These are phyloP conservation scores for Naganishia albida DNA, from an alignment of 1,284 basidiomycete genomes.

Conservation along the genomic window DNA sequence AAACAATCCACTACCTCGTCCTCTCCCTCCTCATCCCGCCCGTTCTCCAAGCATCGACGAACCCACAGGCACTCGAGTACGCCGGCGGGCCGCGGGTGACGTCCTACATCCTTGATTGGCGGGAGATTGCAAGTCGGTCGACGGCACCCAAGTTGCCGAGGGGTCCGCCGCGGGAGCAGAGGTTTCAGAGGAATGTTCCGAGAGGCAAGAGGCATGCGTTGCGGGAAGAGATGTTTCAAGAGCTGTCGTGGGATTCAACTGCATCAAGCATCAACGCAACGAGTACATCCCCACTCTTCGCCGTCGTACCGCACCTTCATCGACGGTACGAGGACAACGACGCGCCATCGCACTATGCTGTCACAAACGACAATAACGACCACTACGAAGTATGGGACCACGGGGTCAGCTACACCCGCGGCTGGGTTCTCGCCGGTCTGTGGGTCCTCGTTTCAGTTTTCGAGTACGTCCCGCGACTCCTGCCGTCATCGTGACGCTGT, in stretches of 20 bases:
- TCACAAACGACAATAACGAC: slow-evolving; percentile 27
- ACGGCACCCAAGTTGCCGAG: slow-evolving; percentile 32
- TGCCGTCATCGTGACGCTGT: not conserved
- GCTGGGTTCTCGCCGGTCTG: slow-evolving; percentile 80
- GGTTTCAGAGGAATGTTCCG: slow-evolving; percentile 27
- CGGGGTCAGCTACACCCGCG: slow-evolving; percentile 68
- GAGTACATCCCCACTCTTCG: not conserved
- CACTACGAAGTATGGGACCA: slow-evolving; percentile 53
- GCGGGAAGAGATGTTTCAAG: no score
- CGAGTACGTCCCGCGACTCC: slow-evolving; percentile 66
- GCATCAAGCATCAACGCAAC: slow-evolving; percentile 7
- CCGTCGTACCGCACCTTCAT: not conserved
- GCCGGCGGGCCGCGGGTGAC: slow-evolving; percentile 61
- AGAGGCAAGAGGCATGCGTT: not conserved
- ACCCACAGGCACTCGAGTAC: slow-evolving; percentile 70
- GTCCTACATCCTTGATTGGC: slow-evolving; percentile 83
- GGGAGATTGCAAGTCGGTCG: slow-evolving; percentile 81
- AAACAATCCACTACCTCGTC: slow-evolving; percentile 87
- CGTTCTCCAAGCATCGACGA: slow-evolving; percentile 71
- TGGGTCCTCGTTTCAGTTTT: slow-evolving; percentile 77
- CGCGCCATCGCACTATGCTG: slow-evolving; percentile 25
- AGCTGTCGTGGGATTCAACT: no score
- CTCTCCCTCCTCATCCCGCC: slow-evolving; percentile 81
- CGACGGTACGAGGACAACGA: slow-evolving; percentile 8
- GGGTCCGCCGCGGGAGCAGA: slow-evolving; percentile 16